These are phyloP conservation scores for Penicillium capsulatum DNA, from an alignment of 2,329 filamentous ascomycete species.

Conservation along the genomic window DNA sequence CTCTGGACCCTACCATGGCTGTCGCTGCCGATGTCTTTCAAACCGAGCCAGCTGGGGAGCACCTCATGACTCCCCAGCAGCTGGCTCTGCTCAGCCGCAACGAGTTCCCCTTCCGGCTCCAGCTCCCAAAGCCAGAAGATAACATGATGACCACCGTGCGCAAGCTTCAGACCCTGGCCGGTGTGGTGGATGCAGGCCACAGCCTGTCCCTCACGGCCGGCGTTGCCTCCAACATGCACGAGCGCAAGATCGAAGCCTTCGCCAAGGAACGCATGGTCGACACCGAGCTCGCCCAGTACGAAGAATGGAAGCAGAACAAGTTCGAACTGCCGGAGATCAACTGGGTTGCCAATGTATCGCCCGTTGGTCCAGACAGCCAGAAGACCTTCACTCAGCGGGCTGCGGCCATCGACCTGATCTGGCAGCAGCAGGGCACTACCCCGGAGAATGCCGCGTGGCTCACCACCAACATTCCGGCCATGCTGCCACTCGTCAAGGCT, in stretches of 20 bases:
- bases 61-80: neutral
- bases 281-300: constrained; percentile 5
- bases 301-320: constrained; percentile 7
- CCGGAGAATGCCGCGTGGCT: constrained; percentile 24
- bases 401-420: constrained; percentile 13
- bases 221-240: neutral
- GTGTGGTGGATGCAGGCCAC: constrained; percentile 6
- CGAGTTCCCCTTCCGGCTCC: constrained; percentile 18
- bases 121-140: constrained; percentile 8
- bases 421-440: constrained; percentile 1
- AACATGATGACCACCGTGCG: constrained; percentile 11
- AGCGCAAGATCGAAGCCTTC: constrained; percentile 7
- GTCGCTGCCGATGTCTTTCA: neutral
- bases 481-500: constrained; percentile 24
- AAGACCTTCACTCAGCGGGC: constrained; percentile 13
- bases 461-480: constrained; percentile 10
- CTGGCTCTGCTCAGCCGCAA: constrained; percentile 3
- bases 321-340: constrained; percentile 5
- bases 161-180: constrained; percentile 8
- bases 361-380: neutral
- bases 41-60: neutral
- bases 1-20: no score
- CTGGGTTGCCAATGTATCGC: constrained; percentile 2
- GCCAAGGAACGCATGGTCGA: constrained; percentile 11
- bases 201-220: constrained; percentile 1